Conservation (phyloP, 768 basidiomycete species). For the Collybia mongolica region DNA sequence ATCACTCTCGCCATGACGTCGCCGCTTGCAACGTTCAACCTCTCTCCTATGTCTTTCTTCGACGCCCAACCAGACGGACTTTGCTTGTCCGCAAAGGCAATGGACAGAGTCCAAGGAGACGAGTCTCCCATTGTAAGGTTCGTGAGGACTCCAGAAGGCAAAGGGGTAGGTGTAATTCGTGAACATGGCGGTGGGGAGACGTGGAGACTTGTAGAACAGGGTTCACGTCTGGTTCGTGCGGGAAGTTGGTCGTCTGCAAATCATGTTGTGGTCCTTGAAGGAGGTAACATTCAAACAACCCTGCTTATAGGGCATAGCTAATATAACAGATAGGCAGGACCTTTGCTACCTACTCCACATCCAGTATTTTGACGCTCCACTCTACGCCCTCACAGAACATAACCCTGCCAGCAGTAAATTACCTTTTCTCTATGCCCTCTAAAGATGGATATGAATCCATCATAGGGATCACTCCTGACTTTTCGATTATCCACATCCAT, state of each 20-base stretch:
- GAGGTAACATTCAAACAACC: conserved; percentile 40
- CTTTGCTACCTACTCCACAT: conserved; percentile 59
- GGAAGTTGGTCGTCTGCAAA: conserved; percentile 58
- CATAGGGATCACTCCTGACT: conserved; percentile 63
- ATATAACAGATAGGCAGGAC: conserved; percentile 31
- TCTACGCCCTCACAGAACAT: conserved; percentile 41
- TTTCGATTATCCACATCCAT: conserved; percentile 57
- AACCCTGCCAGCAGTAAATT: conserved; percentile 49
- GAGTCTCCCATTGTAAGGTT: conserved; percentile 57
- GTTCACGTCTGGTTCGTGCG: conserved; percentile 45
- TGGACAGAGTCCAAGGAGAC: conserved; percentile 41
- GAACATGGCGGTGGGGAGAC: conserved; percentile 57
- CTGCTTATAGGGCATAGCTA: too few relatives aligned
- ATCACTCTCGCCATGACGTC: conserved; percentile 65
- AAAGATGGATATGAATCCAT: conserved; percentile 51
- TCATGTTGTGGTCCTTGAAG: conserved; percentile 67
- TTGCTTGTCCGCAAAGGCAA: conserved; percentile 35
- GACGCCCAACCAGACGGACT: conserved; percentile 57
- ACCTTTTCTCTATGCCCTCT: conserved; percentile 68
- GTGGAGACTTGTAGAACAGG: conserved; percentile 54
- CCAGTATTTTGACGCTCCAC: conserved; percentile 51
- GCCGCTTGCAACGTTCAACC: conserved; percentile 60
- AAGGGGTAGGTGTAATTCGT: conserved; percentile 68
- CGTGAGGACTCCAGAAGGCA: conserved; percentile 78
- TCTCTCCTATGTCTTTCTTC: conserved; percentile 63